Conservation (phyloP, 495 filamentous ascomycete species). For the Beverwykella pulmonaria region DNA sequence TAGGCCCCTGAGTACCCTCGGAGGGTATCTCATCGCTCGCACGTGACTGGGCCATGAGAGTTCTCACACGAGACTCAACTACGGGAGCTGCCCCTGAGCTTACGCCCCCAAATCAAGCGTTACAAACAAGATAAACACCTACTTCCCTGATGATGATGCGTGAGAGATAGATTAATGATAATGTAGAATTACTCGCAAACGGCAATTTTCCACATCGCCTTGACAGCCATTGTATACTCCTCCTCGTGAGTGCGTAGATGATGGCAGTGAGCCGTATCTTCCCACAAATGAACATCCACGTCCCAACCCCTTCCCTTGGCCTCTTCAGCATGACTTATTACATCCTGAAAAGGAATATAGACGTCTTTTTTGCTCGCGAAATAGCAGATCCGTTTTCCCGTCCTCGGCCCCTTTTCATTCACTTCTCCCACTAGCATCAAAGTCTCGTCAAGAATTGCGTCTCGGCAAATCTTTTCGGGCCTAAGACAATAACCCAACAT, state of each 20-base stretch:
- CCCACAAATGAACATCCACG: background rate
- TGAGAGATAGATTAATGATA: too few species aligned
- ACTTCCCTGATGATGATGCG: too few species aligned
- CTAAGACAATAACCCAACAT: background rate
- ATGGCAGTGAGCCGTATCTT: constrained; percentile 15
- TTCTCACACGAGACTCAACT: too few species aligned
- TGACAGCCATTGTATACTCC: constrained; percentile 4
- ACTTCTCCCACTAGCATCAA: background rate
- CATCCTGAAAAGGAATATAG: background rate
- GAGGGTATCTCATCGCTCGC: too few species aligned
- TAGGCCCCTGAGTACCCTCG: too few species aligned
- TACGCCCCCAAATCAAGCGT: too few species aligned
- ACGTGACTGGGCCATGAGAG: too few species aligned
- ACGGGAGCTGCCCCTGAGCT: too few species aligned
- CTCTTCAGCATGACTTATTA: constrained; percentile 6
- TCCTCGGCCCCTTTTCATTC: background rate
- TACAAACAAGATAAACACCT: too few species aligned
- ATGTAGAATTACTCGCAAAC: too few species aligned
- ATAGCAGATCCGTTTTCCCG: background rate
- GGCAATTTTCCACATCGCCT: constrained; percentile 10
- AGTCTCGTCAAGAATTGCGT: background rate
- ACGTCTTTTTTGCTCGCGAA: background rate
- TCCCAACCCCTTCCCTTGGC: constrained; percentile 2
- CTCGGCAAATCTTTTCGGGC: background rate
- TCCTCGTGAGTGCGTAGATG: constrained; percentile 2